phyloP scores from a whole-genome alignment of 768 basidiomycete species.

The Leccinum longicurvipes region DNA sequence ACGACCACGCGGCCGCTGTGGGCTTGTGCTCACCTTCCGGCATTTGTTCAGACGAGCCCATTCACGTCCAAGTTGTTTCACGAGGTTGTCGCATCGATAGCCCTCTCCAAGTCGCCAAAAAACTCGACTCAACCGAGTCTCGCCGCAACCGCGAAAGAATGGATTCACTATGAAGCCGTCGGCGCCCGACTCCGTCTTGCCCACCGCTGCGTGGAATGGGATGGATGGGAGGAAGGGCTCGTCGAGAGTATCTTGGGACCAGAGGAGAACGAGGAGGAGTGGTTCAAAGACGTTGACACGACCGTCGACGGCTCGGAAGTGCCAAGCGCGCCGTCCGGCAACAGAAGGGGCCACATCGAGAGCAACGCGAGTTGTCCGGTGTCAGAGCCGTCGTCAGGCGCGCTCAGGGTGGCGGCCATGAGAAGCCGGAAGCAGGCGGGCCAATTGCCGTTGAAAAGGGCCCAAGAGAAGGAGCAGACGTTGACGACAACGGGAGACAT shows the following conservation, averaged over 20 bases:
- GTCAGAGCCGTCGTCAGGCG: conserved; percentile 17
- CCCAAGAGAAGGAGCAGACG: conserved; percentile 67
- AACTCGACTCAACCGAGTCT: conserved; percentile 29
- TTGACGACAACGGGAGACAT: conserved; percentile 70
- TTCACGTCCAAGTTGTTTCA: conserved; percentile 73
- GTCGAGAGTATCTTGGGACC: conserved; percentile 72
- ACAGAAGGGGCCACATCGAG: background rate
- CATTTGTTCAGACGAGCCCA: conserved; percentile 74
- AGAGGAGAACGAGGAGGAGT: conserved; percentile 67
- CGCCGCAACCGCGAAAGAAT: conserved; percentile 55
- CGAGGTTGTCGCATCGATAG: conserved; percentile 53
- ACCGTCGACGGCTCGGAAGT: conserved; percentile 19
- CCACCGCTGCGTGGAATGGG: conserved; percentile 83
- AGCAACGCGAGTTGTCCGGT: background rate
- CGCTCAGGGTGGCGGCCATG: conserved; percentile 25
- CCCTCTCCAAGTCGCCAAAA: conserved; percentile 22
- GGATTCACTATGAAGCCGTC: conserved; percentile 68
- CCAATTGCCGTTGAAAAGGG: conserved; percentile 52
- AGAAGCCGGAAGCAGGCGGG: conserved; percentile 37
- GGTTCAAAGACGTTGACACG: conserved; percentile 49
- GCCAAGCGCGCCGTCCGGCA: conserved; percentile 11
- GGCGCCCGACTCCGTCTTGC: conserved; percentile 69
- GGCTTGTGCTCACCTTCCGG: conserved; percentile 79
- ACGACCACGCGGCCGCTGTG: conserved; percentile 85
- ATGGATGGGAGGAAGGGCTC: conserved; percentile 88